Evolutionary conservation across 345 rosid species (phyloP).

Genomic region (Brassica rapa): DNA sequence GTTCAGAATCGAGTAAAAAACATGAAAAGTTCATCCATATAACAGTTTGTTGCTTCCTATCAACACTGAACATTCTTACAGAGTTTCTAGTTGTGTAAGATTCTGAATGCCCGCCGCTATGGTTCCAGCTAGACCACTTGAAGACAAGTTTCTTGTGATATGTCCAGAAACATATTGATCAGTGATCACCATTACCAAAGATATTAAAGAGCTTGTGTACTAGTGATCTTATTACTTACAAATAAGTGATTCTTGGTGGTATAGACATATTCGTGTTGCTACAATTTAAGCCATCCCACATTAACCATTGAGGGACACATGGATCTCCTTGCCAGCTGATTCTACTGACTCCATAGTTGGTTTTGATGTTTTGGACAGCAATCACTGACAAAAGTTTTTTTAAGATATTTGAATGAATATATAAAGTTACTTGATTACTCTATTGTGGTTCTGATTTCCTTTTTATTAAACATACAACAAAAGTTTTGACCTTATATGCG

Average conservation of each 20-base stretch:
- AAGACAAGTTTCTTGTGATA: slow-evolving; percentile 38
- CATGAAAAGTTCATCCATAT: no score
- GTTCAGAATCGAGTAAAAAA: not conserved
- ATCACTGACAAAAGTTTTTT: not conserved
- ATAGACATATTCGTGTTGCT: not conserved
- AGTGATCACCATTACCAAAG: not conserved
- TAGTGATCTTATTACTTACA: slow-evolving; percentile 2
- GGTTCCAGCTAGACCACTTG: slow-evolving; percentile 41
- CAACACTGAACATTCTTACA: slow-evolving; percentile 38
- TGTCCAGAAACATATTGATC: not conserved
- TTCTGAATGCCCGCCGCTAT: slow-evolving; percentile 34
- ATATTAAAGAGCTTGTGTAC: not conserved
- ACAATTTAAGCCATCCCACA: slow-evolving; percentile 13
- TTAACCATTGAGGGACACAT: slow-evolving; percentile 6
- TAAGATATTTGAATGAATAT: not conserved
- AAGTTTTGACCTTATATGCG: not conserved
- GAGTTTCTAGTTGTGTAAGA: slow-evolving; percentile 35
- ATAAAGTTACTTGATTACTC: not conserved
- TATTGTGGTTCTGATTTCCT: not conserved
- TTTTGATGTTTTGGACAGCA: not conserved
- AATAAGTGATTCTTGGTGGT: slow-evolving; percentile 19
- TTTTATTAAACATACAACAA: not conserved
- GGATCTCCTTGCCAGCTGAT: slow-evolving; percentile 32
- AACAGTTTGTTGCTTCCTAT: no score
- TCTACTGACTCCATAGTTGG: not conserved